Base-by-base conservation (phyloP, 345 rosid species). In the Populus pruinosa region DNA sequence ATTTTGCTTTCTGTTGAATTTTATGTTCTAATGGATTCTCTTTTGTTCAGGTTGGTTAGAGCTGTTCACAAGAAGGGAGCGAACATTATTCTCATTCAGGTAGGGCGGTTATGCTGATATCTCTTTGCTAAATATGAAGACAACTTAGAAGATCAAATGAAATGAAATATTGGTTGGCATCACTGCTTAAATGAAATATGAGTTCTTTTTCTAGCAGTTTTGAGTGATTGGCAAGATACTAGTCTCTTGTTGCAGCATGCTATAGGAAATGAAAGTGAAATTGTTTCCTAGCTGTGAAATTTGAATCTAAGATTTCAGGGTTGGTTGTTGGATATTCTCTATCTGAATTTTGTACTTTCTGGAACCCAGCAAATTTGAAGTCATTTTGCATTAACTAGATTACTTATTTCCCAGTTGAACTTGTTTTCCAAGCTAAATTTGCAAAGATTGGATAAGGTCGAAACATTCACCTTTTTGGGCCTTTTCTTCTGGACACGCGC, bases 61-160 rank as follows among this genome's bases (percentile, higher is more conserved):
- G 87, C 84, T 83, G 91, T 92, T 83, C 91, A 90, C 75, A 80
- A 70, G 1, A 90, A 90, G 79, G 95, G 94, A 73, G 97, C 98
- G 8, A 88, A 92, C 73, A 89, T 93, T 78, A 85, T 96, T 88
- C 99, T 93, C 80, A 87, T 96, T 85, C 97, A 93, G 97, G 99
- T 87, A 59, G 53, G 25, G 27, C 23, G 2, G 64, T 59, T 59
- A 23, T 4, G 49, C 27, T 67, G 8, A 36, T 21, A 21, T 67
- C 63, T 59, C 14, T 67, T 35, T 21, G 70, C 70, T 67, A 67
- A 20, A 8, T 67, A 2, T 36, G 27, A 38, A 36, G 27, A 16
- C 64, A 59, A 59, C 64, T 9, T 23, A 23, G 18, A 38, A 38
- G 47, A 67, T 23, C 23, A 41, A 8, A 67, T 38, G 14, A 67